Evolutionary conservation across 2,329 filamentous ascomycete genomes (phyloP).

Genomic region (Nannizziopsis barbatae): DNA sequence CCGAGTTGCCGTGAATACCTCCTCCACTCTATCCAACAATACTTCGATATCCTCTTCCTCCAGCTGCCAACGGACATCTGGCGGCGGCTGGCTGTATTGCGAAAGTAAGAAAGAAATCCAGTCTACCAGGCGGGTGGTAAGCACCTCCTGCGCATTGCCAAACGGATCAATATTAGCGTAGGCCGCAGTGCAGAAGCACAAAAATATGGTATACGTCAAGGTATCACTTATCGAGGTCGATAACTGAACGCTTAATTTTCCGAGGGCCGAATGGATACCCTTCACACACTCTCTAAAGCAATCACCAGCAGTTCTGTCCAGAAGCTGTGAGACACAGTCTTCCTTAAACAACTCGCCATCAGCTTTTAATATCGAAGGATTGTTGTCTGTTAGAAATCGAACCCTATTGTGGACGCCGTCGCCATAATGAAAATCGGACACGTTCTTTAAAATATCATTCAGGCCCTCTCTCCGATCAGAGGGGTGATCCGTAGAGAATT

Average conservation of each 20-base stretch:
- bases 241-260: slow-evolving; percentile 12
- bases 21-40: slow-evolving; percentile 18
- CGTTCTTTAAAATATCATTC: slow-evolving; percentile 22
- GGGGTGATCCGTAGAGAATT: slow-evolving; percentile 19
- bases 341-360: slow-evolving; percentile 30
- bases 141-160: slow-evolving; percentile 12
- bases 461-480: slow-evolving; percentile 23
- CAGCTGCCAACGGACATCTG: slow-evolving; percentile 24
- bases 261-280: slow-evolving; percentile 17
- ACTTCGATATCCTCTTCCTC: slow-evolving; percentile 23
- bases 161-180: slow-evolving; percentile 14
- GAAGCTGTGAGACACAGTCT: slow-evolving; percentile 23
- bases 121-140: slow-evolving; percentile 26
- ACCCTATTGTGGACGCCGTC: slow-evolving; percentile 17
- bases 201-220: slow-evolving; percentile 25
- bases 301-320: slow-evolving; percentile 22
- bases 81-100: slow-evolving; percentile 25
- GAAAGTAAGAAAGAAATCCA: slow-evolving; percentile 30
- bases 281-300: slow-evolving; percentile 20
- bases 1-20: neutral
- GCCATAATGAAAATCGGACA: slow-evolving; percentile 24
- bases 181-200: slow-evolving; percentile 26
- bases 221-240: slow-evolving; percentile 15
- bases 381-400: slow-evolving; percentile 23
- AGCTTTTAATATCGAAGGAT: slow-evolving; percentile 25